Base-by-base conservation (phyloP, 176 grass and related monocot species). In the Triticum monococcum region DNA sequence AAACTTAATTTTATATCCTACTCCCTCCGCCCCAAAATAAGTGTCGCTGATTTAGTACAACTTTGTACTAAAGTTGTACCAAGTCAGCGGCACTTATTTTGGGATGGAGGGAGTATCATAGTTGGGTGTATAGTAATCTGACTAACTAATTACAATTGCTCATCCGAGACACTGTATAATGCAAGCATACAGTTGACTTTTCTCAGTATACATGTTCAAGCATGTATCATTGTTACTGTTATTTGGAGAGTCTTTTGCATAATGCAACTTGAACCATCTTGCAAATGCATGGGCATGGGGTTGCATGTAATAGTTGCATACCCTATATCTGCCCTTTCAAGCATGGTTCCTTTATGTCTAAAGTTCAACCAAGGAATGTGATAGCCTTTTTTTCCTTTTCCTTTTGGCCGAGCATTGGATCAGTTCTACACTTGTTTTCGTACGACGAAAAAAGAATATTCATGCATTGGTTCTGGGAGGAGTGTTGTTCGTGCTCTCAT, bases 211-310 rank as follows among this genome's bases (percentile, higher is more conserved):
- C 78, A 8, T 78, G 30, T 68, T 67, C 63, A 43, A 50, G 41
- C 63, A 66, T 62, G 81, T 17, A 62, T 25, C 14, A 5, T 31
- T n/a, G 43, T 43, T 84, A 31, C 46, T 24, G 30, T 72, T 45
- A 81, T 76, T 75, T 81, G n/a, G 35, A 68, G 24, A 60, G 46
- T 10, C 4, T 70, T 89, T 46, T 77, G 67, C 31, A 40, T 81
- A 24, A 13, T 46, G 33, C 80, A 85, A 59, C 77, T 59, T 68
- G 46, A 81, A 85, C 62, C 25, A 45, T 75, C 67, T 81, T 85
- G 60, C 64, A 56, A 57, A 68, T 65, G 25, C 6, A n/a, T 26
- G 52, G 52, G 69, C 20, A 75, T 67, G 33, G 59, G 41, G 33
- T 80, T 80, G 48, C 18, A 61, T 45, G 31, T 76, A 76, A 23